phyloP scores from a whole-genome alignment of 208 protist species.

The Leishmania lainsoni region DNA sequence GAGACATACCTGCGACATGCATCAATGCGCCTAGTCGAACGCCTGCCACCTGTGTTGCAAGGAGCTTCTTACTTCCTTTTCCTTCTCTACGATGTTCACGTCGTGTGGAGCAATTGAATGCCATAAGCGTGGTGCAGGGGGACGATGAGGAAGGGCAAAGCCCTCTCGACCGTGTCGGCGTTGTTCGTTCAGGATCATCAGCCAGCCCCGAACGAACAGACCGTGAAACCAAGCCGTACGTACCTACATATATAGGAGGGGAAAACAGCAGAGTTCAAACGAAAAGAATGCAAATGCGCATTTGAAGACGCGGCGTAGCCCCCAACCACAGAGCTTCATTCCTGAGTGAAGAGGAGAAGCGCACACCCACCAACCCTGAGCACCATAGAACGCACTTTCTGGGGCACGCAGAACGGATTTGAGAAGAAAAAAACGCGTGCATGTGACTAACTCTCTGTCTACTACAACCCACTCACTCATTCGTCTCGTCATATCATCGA shows the following conservation, averaged over 20 bases:
- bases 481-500: neutral
- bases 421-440: neutral
- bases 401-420: neutral
- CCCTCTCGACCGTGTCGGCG: neutral
- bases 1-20: neutral
- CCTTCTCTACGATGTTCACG: neutral
- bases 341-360: neutral
- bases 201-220: neutral
- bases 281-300: neutral
- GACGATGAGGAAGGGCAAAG: neutral
- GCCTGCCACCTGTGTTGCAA: neutral
- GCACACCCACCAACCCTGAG: neutral
- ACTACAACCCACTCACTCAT: neutral
- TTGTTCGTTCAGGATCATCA: neutral
- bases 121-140: neutral
- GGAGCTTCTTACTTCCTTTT: neutral
- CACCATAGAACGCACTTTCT: neutral
- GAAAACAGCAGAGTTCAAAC: neutral
- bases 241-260: neutral
- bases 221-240: neutral
- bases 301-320: neutral
- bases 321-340: neutral
- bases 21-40: too few relatives aligned
- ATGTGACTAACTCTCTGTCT: neutral
- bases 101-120: neutral